Base-by-base conservation (phyloP, 148 eudicot genomes). In the Silene latifolia region DNA sequence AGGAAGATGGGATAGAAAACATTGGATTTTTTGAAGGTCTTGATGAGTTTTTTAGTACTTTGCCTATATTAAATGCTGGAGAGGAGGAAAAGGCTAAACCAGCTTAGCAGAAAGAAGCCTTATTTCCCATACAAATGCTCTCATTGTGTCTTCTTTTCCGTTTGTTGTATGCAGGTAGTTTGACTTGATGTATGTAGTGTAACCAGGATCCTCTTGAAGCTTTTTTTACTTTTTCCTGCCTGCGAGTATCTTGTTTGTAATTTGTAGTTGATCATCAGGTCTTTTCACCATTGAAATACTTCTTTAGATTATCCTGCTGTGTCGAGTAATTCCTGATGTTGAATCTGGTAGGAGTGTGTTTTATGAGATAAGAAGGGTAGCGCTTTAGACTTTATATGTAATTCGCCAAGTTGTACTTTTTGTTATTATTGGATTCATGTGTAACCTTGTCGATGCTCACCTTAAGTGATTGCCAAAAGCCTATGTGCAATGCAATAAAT, bases 41-140 rank as follows among this genome's bases (percentile, higher is more conserved):
- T 15, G 85, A 85, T 63, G 87, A 80, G 74, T 80, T 85, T 63
- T 75, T 79, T 20, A 85, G 87, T 62, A 85, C 83, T 68, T 72
- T 85, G 83, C 92, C 88, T 19, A 87, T 87, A 46, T 82, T 88
- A 23, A 83, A 82, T 72, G 90, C 78, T 69, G 88, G 79, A 19
- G 86, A 86, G 39, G 88, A 80, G 67, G 89, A 83, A 67, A 87
- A 89, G 82, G 80, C 80, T 53, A 87, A 87, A 80, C 83, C 85
- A 42, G 71, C 87, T 66, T 86, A 86, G 77, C 53, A 69, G 60
- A 69, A 48, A 59, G 29, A 25, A 74, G 72, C 56, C 66, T 71
- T 42, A 27, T 62, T 58, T 81, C 51, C 61, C 20, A 27, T 53
- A 46, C 74, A 12, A 24, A 75, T 44, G 53, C 51, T 29, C 65